Percentiles rank a stretch among this genome's conserved stretches.
phyloP scores from a whole-genome alignment of 306 rosid genomes.

The Cucurbita maxima region DNA sequence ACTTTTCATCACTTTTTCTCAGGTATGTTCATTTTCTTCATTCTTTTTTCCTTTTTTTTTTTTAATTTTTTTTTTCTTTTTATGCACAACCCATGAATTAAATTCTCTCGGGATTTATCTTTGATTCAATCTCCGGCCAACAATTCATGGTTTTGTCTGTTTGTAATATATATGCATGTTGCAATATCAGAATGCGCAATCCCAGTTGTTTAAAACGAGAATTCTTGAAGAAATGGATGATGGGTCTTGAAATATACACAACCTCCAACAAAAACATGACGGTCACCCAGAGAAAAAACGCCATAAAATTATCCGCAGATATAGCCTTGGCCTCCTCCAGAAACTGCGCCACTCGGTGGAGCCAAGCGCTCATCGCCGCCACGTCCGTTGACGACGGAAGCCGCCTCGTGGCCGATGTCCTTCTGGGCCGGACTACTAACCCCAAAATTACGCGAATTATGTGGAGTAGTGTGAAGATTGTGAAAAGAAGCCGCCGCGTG shows the following conservation, averaged over 20 bases:
- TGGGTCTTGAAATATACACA: constrained; percentile 36
- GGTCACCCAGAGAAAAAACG: constrained; percentile 47
- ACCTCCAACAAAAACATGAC: constrained; percentile 34
- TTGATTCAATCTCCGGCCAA: background rate
- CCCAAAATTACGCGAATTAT: background rate
- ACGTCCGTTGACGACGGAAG: constrained; percentile 11
- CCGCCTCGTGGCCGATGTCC: background rate
- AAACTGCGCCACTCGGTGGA: constrained; percentile 41
- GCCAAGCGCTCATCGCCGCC: constrained; percentile 39
- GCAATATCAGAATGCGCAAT: constrained; percentile 30
- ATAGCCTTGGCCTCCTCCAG: constrained; percentile 75
- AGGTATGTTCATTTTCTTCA: constrained; percentile 20
- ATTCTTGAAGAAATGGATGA: constrained; percentile 51
- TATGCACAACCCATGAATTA: background rate
- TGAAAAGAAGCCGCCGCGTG: constrained; percentile 27
- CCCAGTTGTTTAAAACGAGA: constrained; percentile 39
- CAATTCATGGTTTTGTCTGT: background rate
- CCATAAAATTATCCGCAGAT: constrained; percentile 66
- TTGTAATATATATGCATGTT: background rate
- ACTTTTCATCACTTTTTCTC: background rate
- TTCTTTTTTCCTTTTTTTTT: background rate
- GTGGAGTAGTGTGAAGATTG: constrained; percentile 20
- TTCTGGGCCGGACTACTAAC: constrained; percentile 8
- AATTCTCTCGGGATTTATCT: background rate
- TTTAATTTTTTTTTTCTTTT: too few relatives aligned